Evolutionary conservation across 495 filamentous ascomycete species (phyloP), one percentile per base, ranked within the genome.

Genomic region (Darksidea phi): DNA sequence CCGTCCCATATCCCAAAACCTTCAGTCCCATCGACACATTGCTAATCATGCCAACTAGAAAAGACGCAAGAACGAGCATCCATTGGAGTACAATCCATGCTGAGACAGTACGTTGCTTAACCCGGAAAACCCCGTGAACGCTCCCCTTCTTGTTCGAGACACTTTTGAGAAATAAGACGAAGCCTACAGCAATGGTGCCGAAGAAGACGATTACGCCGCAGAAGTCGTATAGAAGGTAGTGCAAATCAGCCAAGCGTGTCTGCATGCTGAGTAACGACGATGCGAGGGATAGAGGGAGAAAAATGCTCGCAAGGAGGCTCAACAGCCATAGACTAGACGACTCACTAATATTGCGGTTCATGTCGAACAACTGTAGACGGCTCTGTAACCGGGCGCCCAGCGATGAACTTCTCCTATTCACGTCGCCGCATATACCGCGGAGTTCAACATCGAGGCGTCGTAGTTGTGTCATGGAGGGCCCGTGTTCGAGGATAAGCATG

Each of bases 231-330:
- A 57, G 21, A 6, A 57, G 54, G 15, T 23, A 46, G 18, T 48
- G 38, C 17, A 57, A 38, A 25, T 57, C 41, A 7, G 21, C 54
- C 21, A 57, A 45, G 8, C 54, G 37, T 12, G 41, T 47, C 41
- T 57, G 54, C 54, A 57, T 57, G 45, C 54, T 47, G 41, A 57
- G 45, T 3, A 57, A 17, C 17, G 37, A 47, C 34, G 54, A 57
- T 10, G 54, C 38, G n/a, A 57, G 25, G 1, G 54, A 57, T 32
- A 57, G 20, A 6, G 54, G 54, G 20, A 57, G 45, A 38, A 57
- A 57, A 32, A 47, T 18, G 45, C n/a, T 21, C 8, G 54, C 54
- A 2, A 57, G 54, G 24, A 57, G 54, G 15, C 34, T 43, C 34
- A 55, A 26, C 2, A 55, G 21, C 34, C 34, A 41, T 12, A 55